phyloP scores from a whole-genome alignment of 306 rosid genomes.

The Quercus mongolica region DNA sequence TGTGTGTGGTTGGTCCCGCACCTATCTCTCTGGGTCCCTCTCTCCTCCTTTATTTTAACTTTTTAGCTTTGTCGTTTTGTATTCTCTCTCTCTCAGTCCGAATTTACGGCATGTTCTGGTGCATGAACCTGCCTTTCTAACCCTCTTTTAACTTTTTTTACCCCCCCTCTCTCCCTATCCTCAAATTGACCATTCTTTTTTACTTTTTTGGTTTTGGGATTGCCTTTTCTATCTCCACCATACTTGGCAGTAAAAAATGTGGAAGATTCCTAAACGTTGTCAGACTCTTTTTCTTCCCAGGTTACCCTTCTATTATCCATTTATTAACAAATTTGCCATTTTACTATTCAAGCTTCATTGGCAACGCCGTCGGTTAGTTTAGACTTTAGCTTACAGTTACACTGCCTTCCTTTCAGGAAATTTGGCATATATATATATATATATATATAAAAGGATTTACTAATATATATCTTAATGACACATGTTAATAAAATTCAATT shows the following conservation, averaged over 20 bases:
- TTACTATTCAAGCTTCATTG: background rate
- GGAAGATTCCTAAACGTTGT: background rate
- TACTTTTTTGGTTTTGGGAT: background rate
- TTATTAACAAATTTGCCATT: background rate
- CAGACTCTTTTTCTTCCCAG: background rate
- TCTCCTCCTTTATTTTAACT: background rate
- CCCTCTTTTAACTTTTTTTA: too few relatives aligned
- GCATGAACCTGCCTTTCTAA: conserved; percentile 10
- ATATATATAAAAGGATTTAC: too few relatives aligned
- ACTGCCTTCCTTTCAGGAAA: too few relatives aligned
- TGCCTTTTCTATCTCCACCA: background rate
- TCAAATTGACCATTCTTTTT: background rate
- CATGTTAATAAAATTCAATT: too few relatives aligned
- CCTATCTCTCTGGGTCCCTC: background rate
- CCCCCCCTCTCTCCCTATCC: too few relatives aligned
- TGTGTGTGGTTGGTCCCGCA: background rate
- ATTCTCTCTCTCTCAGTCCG: background rate
- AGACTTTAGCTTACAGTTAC: too few relatives aligned
- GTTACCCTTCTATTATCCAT: background rate
- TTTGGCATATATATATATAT: too few relatives aligned
- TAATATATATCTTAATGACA: too few relatives aligned
- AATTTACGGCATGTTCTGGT: background rate
- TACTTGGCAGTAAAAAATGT: background rate
- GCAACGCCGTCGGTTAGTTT: too few relatives aligned
- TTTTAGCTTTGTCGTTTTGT: conserved; percentile 12